A percentile compares a stretch with the other conserved stretches of the same genome.
Evolutionary conservation across 2,329 filamentous ascomycete genomes (phyloP).

Genomic region (Dothideomycetes sp.): DNA sequence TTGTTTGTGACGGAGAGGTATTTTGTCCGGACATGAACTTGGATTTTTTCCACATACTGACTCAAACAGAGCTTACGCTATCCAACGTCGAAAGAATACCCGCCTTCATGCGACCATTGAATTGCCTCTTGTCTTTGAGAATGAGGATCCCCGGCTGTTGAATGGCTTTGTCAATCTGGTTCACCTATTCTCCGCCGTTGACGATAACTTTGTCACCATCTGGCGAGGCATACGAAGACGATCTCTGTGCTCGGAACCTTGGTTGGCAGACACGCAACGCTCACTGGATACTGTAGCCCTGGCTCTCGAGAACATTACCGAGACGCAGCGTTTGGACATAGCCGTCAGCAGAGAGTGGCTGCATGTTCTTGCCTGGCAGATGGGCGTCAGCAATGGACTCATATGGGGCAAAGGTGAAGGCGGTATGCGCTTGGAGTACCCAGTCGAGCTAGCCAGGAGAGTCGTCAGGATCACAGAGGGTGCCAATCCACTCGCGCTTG

Average conservation of each 20-base stretch:
- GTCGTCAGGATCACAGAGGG: constrained; percentile 21
- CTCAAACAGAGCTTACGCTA: constrained; percentile 21
- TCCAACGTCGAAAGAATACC: constrained; percentile 22
- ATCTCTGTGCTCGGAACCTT: constrained; percentile 22
- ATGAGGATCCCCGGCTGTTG: constrained; percentile 22
- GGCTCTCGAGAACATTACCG: constrained; percentile 17
- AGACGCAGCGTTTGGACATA: constrained; percentile 25
- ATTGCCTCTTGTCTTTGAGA: constrained; percentile 21
- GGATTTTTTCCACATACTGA: no score
- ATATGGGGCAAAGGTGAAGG: constrained; percentile 23
- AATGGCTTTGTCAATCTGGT: constrained; percentile 24
- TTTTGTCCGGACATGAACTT: not conserved
- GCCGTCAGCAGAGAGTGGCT: constrained; percentile 23
- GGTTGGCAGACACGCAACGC: constrained; percentile 22
- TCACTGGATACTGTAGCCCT: constrained; percentile 20
- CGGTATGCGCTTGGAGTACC: constrained; percentile 24
- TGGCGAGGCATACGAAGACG: constrained; percentile 21
- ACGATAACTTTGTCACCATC: constrained; percentile 23
- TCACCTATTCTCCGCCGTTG: constrained; percentile 23
- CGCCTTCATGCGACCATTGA: constrained; percentile 19
- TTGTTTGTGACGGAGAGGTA: constrained; percentile 23
- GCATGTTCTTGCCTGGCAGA: constrained; percentile 26
- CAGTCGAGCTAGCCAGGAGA: constrained; percentile 23
- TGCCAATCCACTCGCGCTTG: constrained; percentile 18
- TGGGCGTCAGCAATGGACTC: constrained; percentile 24